Evolutionary conservation across 805 yeast species (phyloP).

Genomic region (Nakazawaea populi): DNA sequence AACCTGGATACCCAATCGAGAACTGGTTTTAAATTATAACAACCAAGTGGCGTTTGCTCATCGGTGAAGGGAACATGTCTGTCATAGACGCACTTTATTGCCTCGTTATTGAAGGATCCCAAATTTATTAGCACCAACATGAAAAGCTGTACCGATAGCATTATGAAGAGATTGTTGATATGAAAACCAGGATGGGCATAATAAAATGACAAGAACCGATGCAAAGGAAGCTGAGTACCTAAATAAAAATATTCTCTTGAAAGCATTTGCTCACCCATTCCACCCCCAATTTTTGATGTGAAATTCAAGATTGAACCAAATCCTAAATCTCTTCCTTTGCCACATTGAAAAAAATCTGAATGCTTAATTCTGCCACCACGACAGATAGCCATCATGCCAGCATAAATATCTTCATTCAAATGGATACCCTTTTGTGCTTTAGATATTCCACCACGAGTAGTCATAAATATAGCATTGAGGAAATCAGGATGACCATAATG

Average conservation of each 20-base stretch:
- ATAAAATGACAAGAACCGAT: constrained; percentile 84
- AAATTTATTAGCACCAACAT: constrained; percentile 74
- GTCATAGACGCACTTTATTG: constrained; percentile 62
- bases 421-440: constrained; percentile 94
- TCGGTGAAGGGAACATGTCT: constrained; percentile 68
- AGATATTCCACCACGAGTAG: constrained; percentile 92
- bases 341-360: constrained; percentile 94
- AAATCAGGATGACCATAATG: constrained; percentile 98
- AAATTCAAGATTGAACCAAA: constrained; percentile 88
- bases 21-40: constrained; percentile 83
- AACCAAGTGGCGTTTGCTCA: constrained; percentile 70
- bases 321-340: constrained; percentile 94
- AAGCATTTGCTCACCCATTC: constrained; percentile 95
- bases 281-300: constrained; percentile 95
- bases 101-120: constrained; percentile 72
- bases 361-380: constrained; percentile 95
- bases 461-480: constrained; percentile 84
- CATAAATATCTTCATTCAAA: constrained; percentile 90
- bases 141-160: constrained; percentile 81
- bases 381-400: constrained; percentile 85
- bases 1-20: constrained; percentile 85
- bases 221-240: constrained; percentile 86
- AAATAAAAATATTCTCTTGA: constrained; percentile 88
- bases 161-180: constrained; percentile 81
- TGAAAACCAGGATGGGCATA: constrained; percentile 98